Conservation (phyloP, 306 rosid species). For the Ceratonia siliqua region DNA sequence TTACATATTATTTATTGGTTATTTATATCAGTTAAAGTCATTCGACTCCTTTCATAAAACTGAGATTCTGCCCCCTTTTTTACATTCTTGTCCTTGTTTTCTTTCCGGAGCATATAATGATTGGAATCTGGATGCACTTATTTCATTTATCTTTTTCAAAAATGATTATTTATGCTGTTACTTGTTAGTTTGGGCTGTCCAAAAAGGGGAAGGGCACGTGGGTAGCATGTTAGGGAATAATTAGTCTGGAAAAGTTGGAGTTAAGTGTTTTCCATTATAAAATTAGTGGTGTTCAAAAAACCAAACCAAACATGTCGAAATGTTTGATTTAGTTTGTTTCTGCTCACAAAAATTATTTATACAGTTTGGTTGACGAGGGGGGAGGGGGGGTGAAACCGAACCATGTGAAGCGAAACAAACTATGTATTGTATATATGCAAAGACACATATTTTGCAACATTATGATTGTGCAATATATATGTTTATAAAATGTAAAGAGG, state of each 20-base stretch:
- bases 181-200: constrained; percentile 46
- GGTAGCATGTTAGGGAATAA: constrained; percentile 43
- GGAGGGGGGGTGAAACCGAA: not conserved
- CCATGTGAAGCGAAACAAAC: not conserved
- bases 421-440: not conserved
- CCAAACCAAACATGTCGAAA: not conserved
- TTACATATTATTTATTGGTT: constrained; percentile 23
- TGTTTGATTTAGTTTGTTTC: not conserved
- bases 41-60: constrained; percentile 27
- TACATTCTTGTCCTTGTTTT: constrained; percentile 41
- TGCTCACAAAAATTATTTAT: not conserved
- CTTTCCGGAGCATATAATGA: constrained; percentile 36
- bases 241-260: constrained; percentile 36
- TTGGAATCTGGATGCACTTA: constrained; percentile 42
- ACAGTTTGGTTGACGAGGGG: not conserved
- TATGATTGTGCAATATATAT: not conserved
- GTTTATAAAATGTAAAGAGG: not conserved
- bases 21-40: constrained; percentile 35
- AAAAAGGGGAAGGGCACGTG: constrained; percentile 57
- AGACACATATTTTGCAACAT: not conserved
- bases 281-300: not conserved
- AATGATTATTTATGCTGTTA: constrained; percentile 36
- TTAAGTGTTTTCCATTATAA: constrained; percentile 26
- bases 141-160: constrained; percentile 43
- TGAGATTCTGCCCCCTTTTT: constrained; percentile 40